Evolutionary conservation across 1,284 basidiomycete genomes (phyloP), one percentile per base, ranked within the genome.

Genomic region (Melampsora larici-populina): DNA sequence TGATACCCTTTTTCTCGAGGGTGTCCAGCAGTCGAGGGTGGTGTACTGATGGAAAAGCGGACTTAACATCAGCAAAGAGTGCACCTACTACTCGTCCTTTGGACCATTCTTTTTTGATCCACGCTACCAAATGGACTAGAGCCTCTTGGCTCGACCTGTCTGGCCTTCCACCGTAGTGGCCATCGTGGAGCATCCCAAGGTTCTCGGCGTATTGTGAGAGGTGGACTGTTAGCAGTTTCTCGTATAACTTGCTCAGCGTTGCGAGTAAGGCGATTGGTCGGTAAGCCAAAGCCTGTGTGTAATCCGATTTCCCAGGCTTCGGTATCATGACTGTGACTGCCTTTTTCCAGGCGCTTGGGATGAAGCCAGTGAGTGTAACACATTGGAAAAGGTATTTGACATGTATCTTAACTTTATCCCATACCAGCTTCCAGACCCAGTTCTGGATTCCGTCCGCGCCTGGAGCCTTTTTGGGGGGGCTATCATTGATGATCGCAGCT

Each of bases 291-390:
- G 49, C 48, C 11, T 55, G 29, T 7, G 55, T 71, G 51, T 71
- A 71, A 33, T 71, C 31, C 9, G 69, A 49, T 58, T 60, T 55
- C 9, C 55, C 69, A 1, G 48, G 55, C 58, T 63, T 72, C 1
- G n/a, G 70, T 40, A 73, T 73, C 40, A 73, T 73, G 15, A 63
- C 36, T 6, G 62, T 73, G 2, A 21, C 43, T 49, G 70, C 70
- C 2, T 18, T 9, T 46, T 73, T 73, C 70, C 70, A 73, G 5
- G 6, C n/a, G 0, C 2, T 1, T 2, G 62, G 70, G 58, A 63
- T 60, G 17, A 3, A 18, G 21, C 70, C 62, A 4, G 36, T 36
- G 36, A 36, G 5, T 36, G 36, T 36, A 3, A 36, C 36, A 36
- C 36, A 36, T 36, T 48, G 40, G 46, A 72, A 48, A 63, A 24